These are phyloP conservation scores for Bipolaris oryzae DNA, from an alignment of 2,329 filamentous ascomycete species.

Conservation along the genomic window DNA sequence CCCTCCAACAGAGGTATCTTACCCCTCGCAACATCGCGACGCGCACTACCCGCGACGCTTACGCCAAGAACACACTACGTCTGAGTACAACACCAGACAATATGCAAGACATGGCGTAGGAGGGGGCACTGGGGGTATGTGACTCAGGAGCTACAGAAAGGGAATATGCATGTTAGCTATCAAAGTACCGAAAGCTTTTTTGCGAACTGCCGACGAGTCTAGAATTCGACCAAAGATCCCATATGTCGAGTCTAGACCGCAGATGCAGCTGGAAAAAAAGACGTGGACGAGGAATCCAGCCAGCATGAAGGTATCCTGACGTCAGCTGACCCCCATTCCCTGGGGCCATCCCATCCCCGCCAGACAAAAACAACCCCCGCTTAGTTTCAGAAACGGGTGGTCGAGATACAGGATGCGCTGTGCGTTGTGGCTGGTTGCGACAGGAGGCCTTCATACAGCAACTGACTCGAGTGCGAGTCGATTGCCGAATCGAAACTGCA, in stretches of 20 bases:
- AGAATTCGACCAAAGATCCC: neutral
- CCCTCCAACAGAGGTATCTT: slow-evolving; percentile 1
- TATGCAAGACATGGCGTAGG: neutral
- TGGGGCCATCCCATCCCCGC: neutral
- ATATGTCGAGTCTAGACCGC: neutral
- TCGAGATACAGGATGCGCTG: neutral
- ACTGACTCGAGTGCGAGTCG: neutral
- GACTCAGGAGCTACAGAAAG: neutral
- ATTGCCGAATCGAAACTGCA: too few species aligned
- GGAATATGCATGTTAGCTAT: neutral
- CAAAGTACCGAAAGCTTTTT: neutral
- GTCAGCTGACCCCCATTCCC: neutral
- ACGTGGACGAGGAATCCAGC: neutral
- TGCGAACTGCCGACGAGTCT: neutral
- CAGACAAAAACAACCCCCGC: neutral
- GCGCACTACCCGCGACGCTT: slow-evolving; percentile 4
- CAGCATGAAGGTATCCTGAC: neutral
- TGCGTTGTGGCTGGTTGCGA: neutral
- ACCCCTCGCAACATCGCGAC: neutral
- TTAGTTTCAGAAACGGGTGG: neutral
- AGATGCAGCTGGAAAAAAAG: neutral
- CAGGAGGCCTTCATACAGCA: neutral
- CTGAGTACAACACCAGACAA: neutral
- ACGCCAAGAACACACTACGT: slow-evolving; percentile 1
- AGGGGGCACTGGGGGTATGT: neutral